phyloP scores from a whole-genome alignment of 2,329 filamentous ascomycete species.

The Penicillium sp. region DNA sequence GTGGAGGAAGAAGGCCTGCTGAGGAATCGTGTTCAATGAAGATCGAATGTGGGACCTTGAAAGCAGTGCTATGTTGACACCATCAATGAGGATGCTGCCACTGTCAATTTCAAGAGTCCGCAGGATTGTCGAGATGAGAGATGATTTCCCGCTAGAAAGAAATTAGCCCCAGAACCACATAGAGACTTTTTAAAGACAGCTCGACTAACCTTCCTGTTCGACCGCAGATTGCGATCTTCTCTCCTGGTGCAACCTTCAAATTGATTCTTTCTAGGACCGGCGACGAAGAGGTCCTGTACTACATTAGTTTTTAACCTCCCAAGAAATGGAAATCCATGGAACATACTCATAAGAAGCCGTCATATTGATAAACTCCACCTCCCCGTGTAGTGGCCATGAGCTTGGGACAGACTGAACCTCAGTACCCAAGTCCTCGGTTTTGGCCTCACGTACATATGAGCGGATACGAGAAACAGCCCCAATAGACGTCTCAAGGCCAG shows the following conservation, averaged over 20 bases:
- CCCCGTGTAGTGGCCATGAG: slow-evolving; percentile 39
- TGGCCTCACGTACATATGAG: slow-evolving; percentile 44
- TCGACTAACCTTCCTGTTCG: slow-evolving; percentile 27
- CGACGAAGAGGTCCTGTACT: slow-evolving; percentile 2
- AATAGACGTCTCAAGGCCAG: slow-evolving; percentile 21
- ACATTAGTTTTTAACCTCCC: not conserved
- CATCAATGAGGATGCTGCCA: slow-evolving; percentile 29
- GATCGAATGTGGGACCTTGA: slow-evolving; percentile 24
- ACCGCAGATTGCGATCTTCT: slow-evolving; percentile 34
- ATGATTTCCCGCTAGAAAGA: slow-evolving; percentile 28
- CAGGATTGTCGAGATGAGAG: slow-evolving; percentile 28
- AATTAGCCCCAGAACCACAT: not conserved
- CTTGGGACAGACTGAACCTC: not conserved
- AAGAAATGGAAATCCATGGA: not conserved
- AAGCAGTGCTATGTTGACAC: slow-evolving; percentile 24
- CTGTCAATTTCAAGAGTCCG: slow-evolving; percentile 29
- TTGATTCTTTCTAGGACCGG: slow-evolving; percentile 23
- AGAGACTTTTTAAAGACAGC: not conserved
- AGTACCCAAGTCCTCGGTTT: slow-evolving; percentile 38
- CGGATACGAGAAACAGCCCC: slow-evolving; percentile 40
- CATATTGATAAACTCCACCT: slow-evolving; percentile 38
- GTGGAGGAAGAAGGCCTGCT: slow-evolving; percentile 28
- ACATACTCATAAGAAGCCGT: slow-evolving; percentile 40
- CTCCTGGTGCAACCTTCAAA: slow-evolving; percentile 22
- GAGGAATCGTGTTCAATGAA: slow-evolving; percentile 30